Evolutionary conservation across 2,329 filamentous ascomycete species (phyloP).

Genomic region (Diaporthe eres): DNA sequence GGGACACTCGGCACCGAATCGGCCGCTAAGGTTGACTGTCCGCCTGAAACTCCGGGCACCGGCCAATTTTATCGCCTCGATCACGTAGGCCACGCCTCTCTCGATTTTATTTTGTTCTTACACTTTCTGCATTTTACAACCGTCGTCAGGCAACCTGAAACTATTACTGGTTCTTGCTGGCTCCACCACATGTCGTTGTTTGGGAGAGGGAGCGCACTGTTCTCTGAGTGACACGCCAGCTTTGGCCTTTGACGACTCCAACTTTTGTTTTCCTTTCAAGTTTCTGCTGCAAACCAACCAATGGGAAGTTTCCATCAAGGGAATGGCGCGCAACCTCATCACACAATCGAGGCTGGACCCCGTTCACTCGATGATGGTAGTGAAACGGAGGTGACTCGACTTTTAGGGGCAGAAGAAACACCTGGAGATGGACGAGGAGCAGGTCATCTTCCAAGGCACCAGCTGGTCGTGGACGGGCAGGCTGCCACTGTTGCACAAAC

Average conservation of each 20-base stretch:
- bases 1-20: constrained; percentile 8
- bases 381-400: not conserved
- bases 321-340: not conserved
- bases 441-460: not conserved
- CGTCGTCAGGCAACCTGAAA: not conserved
- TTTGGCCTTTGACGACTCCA: not conserved
- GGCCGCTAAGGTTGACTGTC: constrained; percentile 21
- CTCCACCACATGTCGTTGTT: no score
- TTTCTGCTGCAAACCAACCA: not conserved
- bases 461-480: not conserved
- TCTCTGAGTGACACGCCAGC: not conserved
- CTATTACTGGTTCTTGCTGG: not conserved
- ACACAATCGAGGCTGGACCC: not conserved
- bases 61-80: not conserved
- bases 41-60: constrained; percentile 1
- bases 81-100: not conserved
- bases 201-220: not conserved
- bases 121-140: not conserved
- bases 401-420: constrained; percentile 17
- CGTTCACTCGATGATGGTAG: not conserved
- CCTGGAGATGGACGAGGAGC: not conserved
- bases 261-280: not conserved
- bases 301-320: not conserved
- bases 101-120: not conserved
- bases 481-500: not conserved